Evolutionary conservation across 2,329 filamentous ascomycete species (phyloP).

Genomic region (Penicillium palitans): DNA sequence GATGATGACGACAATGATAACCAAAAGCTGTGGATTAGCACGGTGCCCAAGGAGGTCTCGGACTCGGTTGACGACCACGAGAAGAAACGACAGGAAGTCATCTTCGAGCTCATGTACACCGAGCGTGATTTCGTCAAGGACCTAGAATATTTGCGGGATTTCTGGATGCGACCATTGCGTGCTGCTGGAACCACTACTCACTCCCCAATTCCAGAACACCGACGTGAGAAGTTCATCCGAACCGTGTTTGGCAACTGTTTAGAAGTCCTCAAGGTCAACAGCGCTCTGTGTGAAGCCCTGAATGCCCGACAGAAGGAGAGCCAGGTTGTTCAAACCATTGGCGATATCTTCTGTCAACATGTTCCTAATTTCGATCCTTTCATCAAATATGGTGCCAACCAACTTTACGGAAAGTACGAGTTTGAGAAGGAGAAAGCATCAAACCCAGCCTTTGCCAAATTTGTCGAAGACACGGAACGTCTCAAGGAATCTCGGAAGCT

Average conservation of each 20-base stretch:
- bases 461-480: conserved; percentile 94
- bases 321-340: conserved; percentile 83
- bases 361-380: conserved; percentile 94
- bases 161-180: conserved; percentile 93
- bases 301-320: conserved; percentile 88
- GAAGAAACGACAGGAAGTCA: conserved; percentile 97
- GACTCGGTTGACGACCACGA: conserved; percentile 87
- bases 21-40: conserved; percentile 99
- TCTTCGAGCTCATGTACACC: conserved; percentile 98
- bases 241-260: conserved; percentile 96
- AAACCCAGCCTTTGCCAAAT: conserved; percentile 81
- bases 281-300: conserved; percentile 79
- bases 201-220: conserved; percentile 85
- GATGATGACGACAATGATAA: conserved; percentile 89
- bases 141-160: conserved; percentile 93
- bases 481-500: conserved; percentile 95
- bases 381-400: conserved; percentile 92
- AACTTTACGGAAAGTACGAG: conserved; percentile 94
- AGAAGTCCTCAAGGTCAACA: conserved; percentile 91
- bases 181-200: conserved; percentile 62
- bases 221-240: conserved; percentile 85
- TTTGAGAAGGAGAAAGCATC: conserved; percentile 93
- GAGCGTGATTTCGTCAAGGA: conserved; percentile 99
- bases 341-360: conserved; percentile 91
- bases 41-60: conserved; percentile 89